Base-by-base conservation (phyloP, 495 filamentous ascomycete genomes). In the Talaromyces adpressus region DNA sequence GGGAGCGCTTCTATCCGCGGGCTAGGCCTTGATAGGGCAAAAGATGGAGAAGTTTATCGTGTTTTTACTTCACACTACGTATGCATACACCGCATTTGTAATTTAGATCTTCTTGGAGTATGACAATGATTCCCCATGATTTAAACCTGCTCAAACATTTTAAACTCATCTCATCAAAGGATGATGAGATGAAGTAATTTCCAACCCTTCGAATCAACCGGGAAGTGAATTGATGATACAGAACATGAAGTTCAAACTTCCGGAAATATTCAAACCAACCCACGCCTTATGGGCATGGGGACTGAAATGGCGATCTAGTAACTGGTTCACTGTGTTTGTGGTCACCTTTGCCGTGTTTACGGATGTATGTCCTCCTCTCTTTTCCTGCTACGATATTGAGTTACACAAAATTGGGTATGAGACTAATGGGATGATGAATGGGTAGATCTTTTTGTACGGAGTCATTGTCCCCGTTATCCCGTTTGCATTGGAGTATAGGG, bases 381-480 rank as follows among this genome's bases (percentile, higher is more conserved):
- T 62, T 4, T 47, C 23, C n/a, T 27, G 2, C 4, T 27, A 27
- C 25, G 25, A 27, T 52, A 6, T 30, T 5, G 9, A 27, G 22
- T 62, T 47, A 18, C 18, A 36, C 27, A 39, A 39, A 22, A 23
- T 18, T 1, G 6, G 14, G 27, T 0, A 22, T 6, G 16, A 56
- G 16, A 14, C 27, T 32, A 11, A 58, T 36, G 0, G 0, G 7
- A 22, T 36, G 27, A 2, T 36, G 27, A 2, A 56, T 32, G 25
- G 3, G 18, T 32, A 63, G 62, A 65, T 67, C 16, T 71, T 75
- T 59, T 57, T 75, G 7, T 73, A 73, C 45, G 70, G 70, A 30
- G 63, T 75, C 3, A 64, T 75, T 12, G 73, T 75, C 34, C 72
- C 72, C 0, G 66, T 75, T 25, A 63, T 75, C 4, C 72, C 72